Evolutionary conservation across 2,329 filamentous ascomycete genomes (phyloP), one percentile per base, ranked within the genome.

Genomic region (Dothideomycetes sp.): DNA sequence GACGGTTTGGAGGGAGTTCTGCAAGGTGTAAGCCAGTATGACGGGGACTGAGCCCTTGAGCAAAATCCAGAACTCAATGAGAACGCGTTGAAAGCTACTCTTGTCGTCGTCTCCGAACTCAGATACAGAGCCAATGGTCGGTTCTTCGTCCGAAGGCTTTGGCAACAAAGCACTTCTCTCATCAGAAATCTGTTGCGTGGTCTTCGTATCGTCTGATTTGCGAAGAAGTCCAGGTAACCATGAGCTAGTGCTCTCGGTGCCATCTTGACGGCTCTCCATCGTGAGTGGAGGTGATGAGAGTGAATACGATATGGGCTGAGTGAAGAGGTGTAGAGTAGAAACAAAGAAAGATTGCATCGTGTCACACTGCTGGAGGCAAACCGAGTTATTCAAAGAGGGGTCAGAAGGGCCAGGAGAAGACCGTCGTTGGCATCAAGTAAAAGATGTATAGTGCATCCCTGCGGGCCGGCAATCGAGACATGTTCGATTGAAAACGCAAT

Each of bases 1-100:
- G 1, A 83, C 58, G 0, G 86, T 93, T 56, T 94, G 86, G 0
- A 94, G 66, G 4, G 82, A 87, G 58, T 89, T 93, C 47, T 94
- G 86, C 4, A 94, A 69, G 7, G 81, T 81, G 60, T 94, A 94
- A 45, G 85, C 85, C 25, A 94, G 56, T 45, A 93, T 87, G 3
- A 93, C 82, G 0, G 85, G 84, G 1, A 85, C 59, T 0, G 84
- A 84, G 17, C 76, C 76, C 51, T 74, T 79, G 25, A 83, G 61
- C 2, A 91, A 64, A 5, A 84, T 62, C 65, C 74, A 73, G 49
- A 84, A 78, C 58, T 91, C 84, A 17, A 61, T 53, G 4, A 69
- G 49, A 11, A 74, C 51, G 17, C 65, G 59, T 36, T 61, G 58
- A 13, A 53, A 56, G 15, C 51, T 55, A 3, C 62, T 56, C 7